These are phyloP conservation scores for Irpex sp. DNA, from an alignment of 1,284 basidiomycete genomes.

Conservation along the genomic window DNA sequence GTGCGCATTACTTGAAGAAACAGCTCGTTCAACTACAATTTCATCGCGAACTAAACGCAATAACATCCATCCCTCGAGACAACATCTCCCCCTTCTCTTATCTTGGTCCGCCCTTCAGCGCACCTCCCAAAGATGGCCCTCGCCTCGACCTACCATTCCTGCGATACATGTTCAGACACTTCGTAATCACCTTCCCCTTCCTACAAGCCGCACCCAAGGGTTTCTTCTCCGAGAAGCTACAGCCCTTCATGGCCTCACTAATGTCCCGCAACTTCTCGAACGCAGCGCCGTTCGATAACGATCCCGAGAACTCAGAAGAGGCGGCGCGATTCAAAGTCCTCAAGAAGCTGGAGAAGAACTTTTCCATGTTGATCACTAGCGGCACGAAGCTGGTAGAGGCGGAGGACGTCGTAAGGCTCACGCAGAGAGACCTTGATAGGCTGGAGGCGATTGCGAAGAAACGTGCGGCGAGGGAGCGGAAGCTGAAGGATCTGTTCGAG, in stretches of 20 bases:
- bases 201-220: slow-evolving; percentile 78
- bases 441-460: slow-evolving; percentile 65
- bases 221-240: slow-evolving; percentile 90
- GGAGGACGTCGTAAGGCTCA: slow-evolving; percentile 86
- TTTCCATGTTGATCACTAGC: slow-evolving; percentile 75
- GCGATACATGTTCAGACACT: slow-evolving; percentile 85
- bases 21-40: slow-evolving; percentile 72
- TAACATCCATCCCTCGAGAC: slow-evolving; percentile 51
- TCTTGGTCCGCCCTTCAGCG: slow-evolving; percentile 81
- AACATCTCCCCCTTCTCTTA: slow-evolving; percentile 76
- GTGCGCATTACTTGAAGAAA: slow-evolving; percentile 32
- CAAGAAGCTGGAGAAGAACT: slow-evolving; percentile 76
- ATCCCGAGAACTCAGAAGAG: slow-evolving; percentile 52
- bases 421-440: slow-evolving; percentile 73
- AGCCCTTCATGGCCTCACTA: slow-evolving; percentile 84
- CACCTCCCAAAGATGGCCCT: slow-evolving; percentile 58
- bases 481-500: slow-evolving; percentile 61
- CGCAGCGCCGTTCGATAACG: slow-evolving; percentile 55
- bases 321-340: slow-evolving; percentile 37
- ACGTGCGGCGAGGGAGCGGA: slow-evolving; percentile 43
- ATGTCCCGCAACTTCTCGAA: slow-evolving; percentile 72
- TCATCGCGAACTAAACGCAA: slow-evolving; percentile 64
- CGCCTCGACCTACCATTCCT: slow-evolving; percentile 79
- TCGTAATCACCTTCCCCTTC: slow-evolving; percentile 90
- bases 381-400: slow-evolving; percentile 76